phyloP scores from a whole-genome alignment of 108 stramenopile species.

The Nitzschia sp. region DNA sequence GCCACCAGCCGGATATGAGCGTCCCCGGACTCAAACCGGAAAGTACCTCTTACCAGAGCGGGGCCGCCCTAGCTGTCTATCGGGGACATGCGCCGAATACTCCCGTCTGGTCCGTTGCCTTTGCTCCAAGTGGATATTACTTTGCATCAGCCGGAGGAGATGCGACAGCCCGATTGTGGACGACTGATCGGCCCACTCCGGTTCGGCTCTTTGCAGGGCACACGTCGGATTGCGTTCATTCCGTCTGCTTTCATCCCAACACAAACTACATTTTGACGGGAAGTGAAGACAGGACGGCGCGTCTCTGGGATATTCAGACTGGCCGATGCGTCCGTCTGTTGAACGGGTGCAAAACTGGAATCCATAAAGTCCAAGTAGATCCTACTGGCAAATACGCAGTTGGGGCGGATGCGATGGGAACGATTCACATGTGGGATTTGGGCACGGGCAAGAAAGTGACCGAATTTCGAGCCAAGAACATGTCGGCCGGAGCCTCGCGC shows the following conservation, averaged over 20 bases:
- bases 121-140: constrained; percentile 92
- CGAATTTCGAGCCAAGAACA: constrained; percentile 51
- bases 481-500: constrained; percentile 6
- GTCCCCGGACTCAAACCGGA: constrained; percentile 70
- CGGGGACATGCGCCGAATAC: constrained; percentile 77
- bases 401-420: constrained; percentile 68
- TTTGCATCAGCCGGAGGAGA: constrained; percentile 94
- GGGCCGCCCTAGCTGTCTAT: constrained; percentile 84
- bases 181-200: constrained; percentile 86
- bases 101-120: constrained; percentile 81
- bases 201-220: constrained; percentile 94
- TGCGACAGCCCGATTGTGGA: constrained; percentile 92
- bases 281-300: constrained; percentile 88
- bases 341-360: constrained; percentile 74
- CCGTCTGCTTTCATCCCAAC: constrained; percentile 94
- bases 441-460: constrained; percentile 78
- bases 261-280: constrained; percentile 93
- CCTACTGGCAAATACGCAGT: constrained; percentile 76
- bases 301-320: constrained; percentile 95
- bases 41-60: constrained; percentile 49
- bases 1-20: constrained; percentile 34
- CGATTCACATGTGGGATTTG: constrained; percentile 84
- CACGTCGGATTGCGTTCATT: constrained; percentile 83
- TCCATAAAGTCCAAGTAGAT: constrained; percentile 67
- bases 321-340: constrained; percentile 89